These are phyloP conservation scores for Pleurostoma richardsiae DNA, from an alignment of 2,329 filamentous ascomycete species.

Conservation along the genomic window DNA sequence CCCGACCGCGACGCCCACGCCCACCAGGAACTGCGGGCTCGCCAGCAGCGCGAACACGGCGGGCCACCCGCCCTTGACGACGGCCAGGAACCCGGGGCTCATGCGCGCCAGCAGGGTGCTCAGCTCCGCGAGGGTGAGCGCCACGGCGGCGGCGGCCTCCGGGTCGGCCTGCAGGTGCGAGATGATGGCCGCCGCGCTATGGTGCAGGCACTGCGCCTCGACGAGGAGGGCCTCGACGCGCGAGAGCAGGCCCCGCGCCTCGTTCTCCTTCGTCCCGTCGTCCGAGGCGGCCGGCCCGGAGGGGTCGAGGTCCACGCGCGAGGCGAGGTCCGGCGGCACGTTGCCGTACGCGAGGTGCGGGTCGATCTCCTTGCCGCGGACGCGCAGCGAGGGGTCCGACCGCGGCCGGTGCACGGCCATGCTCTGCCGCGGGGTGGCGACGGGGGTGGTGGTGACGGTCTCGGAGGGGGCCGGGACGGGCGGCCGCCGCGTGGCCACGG, in stretches of 20 bases:
- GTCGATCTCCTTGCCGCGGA: slow-evolving; percentile 57
- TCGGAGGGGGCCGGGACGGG: background rate
- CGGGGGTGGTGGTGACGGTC: slow-evolving; percentile 4
- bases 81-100: slow-evolving; percentile 70
- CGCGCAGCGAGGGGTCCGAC: slow-evolving; percentile 33
- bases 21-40: slow-evolving; percentile 91
- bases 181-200: slow-evolving; percentile 79
- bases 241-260: slow-evolving; percentile 53
- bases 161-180: slow-evolving; percentile 65
- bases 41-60: slow-evolving; percentile 81
- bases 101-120: slow-evolving; percentile 78
- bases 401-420: slow-evolving; percentile 27
- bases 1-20: slow-evolving; percentile 80
- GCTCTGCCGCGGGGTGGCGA: slow-evolving; percentile 16
- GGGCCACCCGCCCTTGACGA: slow-evolving; percentile 77
- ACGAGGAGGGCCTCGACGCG: slow-evolving; percentile 74
- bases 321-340: slow-evolving; percentile 62
- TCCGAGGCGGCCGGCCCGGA: slow-evolving; percentile 37
- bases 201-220: slow-evolving; percentile 84
- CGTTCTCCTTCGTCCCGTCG: slow-evolving; percentile 49
- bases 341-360: slow-evolving; percentile 91
- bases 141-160: slow-evolving; percentile 89
- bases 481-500: slow-evolving; percentile 1
- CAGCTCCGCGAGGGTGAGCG: slow-evolving; percentile 86
- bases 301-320: slow-evolving; percentile 39